Conservation (phyloP, 1,284 basidiomycete genomes). For the Takashimella koratensis region DNA sequence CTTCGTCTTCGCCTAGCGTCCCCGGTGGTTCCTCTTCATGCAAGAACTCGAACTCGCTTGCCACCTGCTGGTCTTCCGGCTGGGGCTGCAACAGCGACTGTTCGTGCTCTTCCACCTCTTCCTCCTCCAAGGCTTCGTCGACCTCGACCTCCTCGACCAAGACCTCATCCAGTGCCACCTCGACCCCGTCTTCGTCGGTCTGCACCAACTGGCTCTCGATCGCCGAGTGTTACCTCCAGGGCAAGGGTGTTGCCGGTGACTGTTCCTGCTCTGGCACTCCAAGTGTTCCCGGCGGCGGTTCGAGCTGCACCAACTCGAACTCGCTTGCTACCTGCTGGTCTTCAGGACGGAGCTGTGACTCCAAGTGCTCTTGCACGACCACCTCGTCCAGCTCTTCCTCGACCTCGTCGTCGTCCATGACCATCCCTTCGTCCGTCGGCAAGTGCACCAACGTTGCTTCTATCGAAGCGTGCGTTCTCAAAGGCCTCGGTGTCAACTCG, state of each 20-base stretch:
- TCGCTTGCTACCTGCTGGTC: slow-evolving; percentile 7
- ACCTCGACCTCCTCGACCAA: not conserved
- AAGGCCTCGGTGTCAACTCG: slow-evolving; percentile 7
- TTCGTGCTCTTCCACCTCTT: not conserved
- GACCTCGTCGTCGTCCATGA: slow-evolving; percentile 5
- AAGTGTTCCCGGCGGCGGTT: slow-evolving; percentile 1
- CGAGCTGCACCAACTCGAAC: slow-evolving; percentile 2
- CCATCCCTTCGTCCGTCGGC: not conserved
- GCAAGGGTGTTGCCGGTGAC: not conserved
- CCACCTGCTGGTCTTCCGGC: not conserved
- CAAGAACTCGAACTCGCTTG: slow-evolving; percentile 16
- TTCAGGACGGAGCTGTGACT: slow-evolving; percentile 5
- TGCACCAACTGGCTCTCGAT: not conserved
- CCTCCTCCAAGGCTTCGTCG: not conserved
- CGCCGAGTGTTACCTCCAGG: slow-evolving; percentile 1
- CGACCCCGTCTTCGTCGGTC: not conserved
- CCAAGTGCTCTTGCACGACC: slow-evolving; percentile 8
- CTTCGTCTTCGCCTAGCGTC: not conserved
- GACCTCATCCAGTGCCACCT: not conserved
- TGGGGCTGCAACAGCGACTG: not conserved
- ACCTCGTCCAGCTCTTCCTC: not conserved
- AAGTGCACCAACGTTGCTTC: slow-evolving; percentile 9
- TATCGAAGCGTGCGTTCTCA: slow-evolving; percentile 7
- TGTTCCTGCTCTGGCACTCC: not conserved
- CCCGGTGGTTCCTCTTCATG: not conserved